Percentiles rank a stretch among this genome's conserved stretches.
phyloP scores from a whole-genome alignment of 768 basidiomycete genomes.

The Hericium rajendrae region DNA sequence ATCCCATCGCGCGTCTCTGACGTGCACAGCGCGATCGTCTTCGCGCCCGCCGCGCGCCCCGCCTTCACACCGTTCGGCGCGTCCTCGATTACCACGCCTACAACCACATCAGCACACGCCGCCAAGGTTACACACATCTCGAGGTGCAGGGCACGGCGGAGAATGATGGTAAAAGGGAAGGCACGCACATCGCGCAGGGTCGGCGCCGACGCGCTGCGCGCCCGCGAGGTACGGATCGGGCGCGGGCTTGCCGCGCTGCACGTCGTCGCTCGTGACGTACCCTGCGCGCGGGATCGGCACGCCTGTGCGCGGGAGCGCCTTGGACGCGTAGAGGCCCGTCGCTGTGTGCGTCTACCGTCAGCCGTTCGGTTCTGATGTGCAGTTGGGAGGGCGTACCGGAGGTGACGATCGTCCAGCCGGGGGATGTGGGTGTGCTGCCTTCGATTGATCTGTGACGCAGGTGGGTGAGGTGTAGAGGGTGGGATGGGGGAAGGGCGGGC shows the following conservation, averaged over 20 bases:
- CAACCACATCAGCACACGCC: neutral
- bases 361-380: conserved; percentile 41
- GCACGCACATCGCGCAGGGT: conserved; percentile 46
- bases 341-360: conserved; percentile 51
- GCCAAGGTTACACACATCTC: no score
- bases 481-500: neutral
- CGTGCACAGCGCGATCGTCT: conserved; percentile 77
- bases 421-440: conserved; percentile 16
- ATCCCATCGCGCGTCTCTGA: conserved; percentile 54
- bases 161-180: neutral
- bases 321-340: conserved; percentile 59
- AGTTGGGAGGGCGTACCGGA: conserved; percentile 66
- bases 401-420: conserved; percentile 78
- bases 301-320: conserved; percentile 54
- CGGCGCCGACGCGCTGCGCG: conserved; percentile 46
- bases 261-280: conserved; percentile 68
- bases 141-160: no score
- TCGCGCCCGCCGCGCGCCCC: conserved; percentile 67
- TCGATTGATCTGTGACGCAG: conserved; percentile 13
- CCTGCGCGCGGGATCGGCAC: conserved; percentile 50
- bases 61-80: conserved; percentile 75
- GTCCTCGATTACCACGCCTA: conserved; percentile 84
- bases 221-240: conserved; percentile 83
- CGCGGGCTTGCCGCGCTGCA: conserved; percentile 70
- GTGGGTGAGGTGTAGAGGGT: neutral